Evolutionary conservation across 305 asterid genomes (phyloP).

Genomic region (Fraxinus xanthoxyloides): DNA sequence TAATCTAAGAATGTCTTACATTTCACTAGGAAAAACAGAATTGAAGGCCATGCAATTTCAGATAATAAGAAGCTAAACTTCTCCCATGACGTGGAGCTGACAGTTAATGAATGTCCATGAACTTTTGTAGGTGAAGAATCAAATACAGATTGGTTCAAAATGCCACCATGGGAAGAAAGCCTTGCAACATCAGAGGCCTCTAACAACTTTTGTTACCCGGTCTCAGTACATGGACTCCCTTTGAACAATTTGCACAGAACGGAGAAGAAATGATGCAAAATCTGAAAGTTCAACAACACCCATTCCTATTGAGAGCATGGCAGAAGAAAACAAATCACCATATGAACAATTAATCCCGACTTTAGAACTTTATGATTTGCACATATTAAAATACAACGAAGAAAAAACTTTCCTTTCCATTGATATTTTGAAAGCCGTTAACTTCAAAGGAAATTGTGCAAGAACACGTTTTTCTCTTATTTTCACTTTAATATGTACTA

Average conservation of each 20-base stretch:
- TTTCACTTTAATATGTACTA: background rate
- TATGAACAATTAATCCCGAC: background rate
- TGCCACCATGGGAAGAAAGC: slow-evolving; percentile 77
- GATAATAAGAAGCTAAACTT: slow-evolving; percentile 66
- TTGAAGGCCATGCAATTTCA: slow-evolving; percentile 75
- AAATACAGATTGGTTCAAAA: slow-evolving; percentile 62
- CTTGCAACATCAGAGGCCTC: slow-evolving; percentile 39
- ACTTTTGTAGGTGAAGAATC: slow-evolving; percentile 39
- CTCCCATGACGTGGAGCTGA: slow-evolving; percentile 57
- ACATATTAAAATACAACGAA: background rate
- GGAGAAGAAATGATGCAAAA: slow-evolving; percentile 84
- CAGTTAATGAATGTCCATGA: slow-evolving; percentile 32
- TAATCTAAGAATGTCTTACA: slow-evolving; percentile 75
- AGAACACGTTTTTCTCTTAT: background rate
- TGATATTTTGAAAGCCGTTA: background rate
- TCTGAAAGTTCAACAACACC: slow-evolving; percentile 67
- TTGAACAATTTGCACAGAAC: slow-evolving; percentile 78
- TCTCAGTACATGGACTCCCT: slow-evolving; percentile 50
- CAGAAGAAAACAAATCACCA: background rate
- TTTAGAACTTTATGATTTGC: background rate
- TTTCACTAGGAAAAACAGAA: slow-evolving; percentile 69
- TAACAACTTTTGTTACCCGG: slow-evolving; percentile 29
- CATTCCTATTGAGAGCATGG: slow-evolving; percentile 50
- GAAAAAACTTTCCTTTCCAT: background rate
- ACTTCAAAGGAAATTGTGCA: background rate